Evolutionary conservation across 225 moss, liverwort and hornwort species (phyloP), one percentile per base, ranked within the genome.

Genomic region (Neckera pumila): DNA sequence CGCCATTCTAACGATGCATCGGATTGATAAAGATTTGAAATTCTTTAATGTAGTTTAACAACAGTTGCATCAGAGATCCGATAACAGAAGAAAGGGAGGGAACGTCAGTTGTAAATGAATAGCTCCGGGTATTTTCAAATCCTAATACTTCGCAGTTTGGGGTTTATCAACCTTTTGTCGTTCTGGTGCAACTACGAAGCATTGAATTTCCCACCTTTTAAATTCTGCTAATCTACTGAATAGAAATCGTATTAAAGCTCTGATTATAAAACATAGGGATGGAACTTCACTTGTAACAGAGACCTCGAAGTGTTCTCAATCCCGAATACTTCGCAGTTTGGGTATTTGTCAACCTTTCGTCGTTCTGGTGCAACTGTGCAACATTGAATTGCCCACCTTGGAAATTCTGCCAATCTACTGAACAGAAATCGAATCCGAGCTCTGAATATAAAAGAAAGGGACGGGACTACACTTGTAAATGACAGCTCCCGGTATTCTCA

Each of bases 1-100:
- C 81, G 92, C 90, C 92, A 92, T 92, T 36, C 70, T 70, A 79
- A 19, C 31, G 28, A 72, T 31, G 47, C 84, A 73, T 87, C 13
- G 64, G 51, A 58, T 79, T 25, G 47, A 54, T 34, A 61, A 56
- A 63, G 10, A n/a, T 17, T 65, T 34, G 42, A 75, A 40, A 88
- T 33, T 49, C n/a, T 51, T 36, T 27, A 45, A 47, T 27, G 65
- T 54, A 27, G 2, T 47, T 51, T 6, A 17, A 81, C 58, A 58
- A 26, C 34, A 66, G 38, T 28, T 58, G 58, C 40, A 58, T 40
- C 79, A 79, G 40, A 79, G 58, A 79, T 40, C 11, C 38, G 57
- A 58, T 5, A 58, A 7, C 27, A 40, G 58, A 58, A 58, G 79
- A 58, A 58, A 38, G 58, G 27, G 40, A 58, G 56, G n/a, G 26